Evolutionary conservation across 306 rosid genomes (phyloP), one percentile per base, ranked within the genome.

Genomic region (Fragaria ananassa): DNA sequence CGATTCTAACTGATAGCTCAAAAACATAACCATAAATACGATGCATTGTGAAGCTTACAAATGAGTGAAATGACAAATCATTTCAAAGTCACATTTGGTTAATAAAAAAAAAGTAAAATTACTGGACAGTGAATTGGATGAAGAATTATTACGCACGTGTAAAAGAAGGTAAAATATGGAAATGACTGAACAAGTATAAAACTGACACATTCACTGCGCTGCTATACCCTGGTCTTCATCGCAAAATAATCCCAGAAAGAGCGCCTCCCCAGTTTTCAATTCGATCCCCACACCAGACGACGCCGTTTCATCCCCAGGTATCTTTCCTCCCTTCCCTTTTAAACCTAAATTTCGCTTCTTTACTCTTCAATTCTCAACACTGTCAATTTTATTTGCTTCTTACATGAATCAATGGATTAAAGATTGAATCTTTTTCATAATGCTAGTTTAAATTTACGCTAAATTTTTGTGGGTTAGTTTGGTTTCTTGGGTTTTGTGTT

Each of bases 311-410:
- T 42, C 7, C 64, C 56, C 41, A 42, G 77, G 77, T 57, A 73
- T 23, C 13, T 18, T 15, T 62, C 68, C 17, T 6, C 37, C 68
- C 17, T 12, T 56, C 29, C 11, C 8, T 19, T 35, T 35, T 7
- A 35, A 34, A 21, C 31, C 67, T 72, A 60, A 58, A 58, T 56
- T 73, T 57, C 18, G 21, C 76, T 56, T 73, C 65, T 54, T 72
- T 71, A n/a, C 75, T 19, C 44, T 53, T 21, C 4, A 47, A 13
- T 25, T 19, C 35, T 35, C 63, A 51, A 51, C 19, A 51, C 19
- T 1, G 2, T 12, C 4, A 49, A 5, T 49, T 49, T 14, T 45
- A 7, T 25, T 18, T 74, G 9, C 8, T 25, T 37, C 18, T 21
- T 25, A 6, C 10, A 45, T 61, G 41, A 29, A 74, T 61, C 31